Percentiles rank a stretch among this genome's conserved stretches.
phyloP scores from a whole-genome alignment of 2,329 filamentous ascomycete genomes.

The Stachybotrys chlorohalonatus region DNA sequence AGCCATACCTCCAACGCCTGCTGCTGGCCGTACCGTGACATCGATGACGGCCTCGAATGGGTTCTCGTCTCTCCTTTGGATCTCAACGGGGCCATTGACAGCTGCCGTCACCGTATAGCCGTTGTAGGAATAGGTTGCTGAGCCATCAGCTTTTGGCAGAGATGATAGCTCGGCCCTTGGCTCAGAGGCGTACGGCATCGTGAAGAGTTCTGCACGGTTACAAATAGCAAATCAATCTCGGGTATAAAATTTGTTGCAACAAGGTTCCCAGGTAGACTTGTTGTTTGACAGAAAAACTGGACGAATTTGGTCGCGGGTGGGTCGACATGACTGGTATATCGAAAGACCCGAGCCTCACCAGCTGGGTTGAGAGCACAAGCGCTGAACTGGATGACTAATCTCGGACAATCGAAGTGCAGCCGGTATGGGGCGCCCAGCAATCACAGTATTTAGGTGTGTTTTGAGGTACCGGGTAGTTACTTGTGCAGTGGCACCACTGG shows the following conservation, averaged over 20 bases:
- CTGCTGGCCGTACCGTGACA: conserved; percentile 78
- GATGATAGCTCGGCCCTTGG: conserved; percentile 46
- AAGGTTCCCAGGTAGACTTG: neutral
- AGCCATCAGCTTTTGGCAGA: conserved; percentile 68
- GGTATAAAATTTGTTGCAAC: too few species aligned
- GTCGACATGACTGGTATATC: too few species aligned
- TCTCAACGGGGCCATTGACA: conserved; percentile 90
- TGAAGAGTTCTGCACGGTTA: neutral
- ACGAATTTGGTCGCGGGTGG: neutral
- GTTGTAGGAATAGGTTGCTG: conserved; percentile 63
- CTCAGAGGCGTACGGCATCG: conserved; percentile 36
- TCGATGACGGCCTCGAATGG: conserved; percentile 87
- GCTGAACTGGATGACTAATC: neutral
- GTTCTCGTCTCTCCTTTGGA: conserved; percentile 78
- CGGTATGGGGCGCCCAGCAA: neutral
- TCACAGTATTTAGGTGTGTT: neutral
- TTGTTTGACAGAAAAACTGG: neutral
- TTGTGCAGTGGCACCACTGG: too few species aligned
- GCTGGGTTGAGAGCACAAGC: neutral
- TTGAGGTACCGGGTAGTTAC: too few species aligned
- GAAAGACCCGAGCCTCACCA: neutral
- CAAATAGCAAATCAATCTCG: too few species aligned
- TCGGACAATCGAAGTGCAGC: neutral
- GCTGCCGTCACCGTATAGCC: conserved; percentile 77
- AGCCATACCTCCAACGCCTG: conserved; percentile 66